Base-by-base conservation (phyloP, 495 filamentous ascomycete species). In the Annulohypoxylon maeteangense region DNA sequence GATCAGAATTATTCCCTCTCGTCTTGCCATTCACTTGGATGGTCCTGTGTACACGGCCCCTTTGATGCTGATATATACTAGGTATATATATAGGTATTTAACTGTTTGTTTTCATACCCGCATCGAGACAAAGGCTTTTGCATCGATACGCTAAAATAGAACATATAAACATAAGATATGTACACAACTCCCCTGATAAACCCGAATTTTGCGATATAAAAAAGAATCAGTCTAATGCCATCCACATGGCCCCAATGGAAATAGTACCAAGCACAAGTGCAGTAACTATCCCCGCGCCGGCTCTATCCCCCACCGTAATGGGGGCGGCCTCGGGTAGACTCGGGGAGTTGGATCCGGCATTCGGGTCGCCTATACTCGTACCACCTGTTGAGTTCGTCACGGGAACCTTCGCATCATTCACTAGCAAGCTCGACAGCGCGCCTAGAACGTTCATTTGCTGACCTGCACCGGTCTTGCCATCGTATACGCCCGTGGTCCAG, bases 381-480 rank as follows among this genome's bases (percentile, higher is more conserved):
- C 90, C 91, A 5, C 90, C 91, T 0, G 82, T 89, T 0, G 65
- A 53, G 11, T 85, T 79, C 0, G 89, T 92, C 8, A 88, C 78
- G 0, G 90, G 89, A 0, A 80, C 75, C 7, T 76, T 57, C 18
- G 76, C 76, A 12, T 80, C 50, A 1, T 65, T 54, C 34, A 85
- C 77, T 7, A 90, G 70, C 27, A 86, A 78, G 11, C 87, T 85
- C 58, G 87, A 84, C 1, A 94, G 82, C 12, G 90, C 87, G 34
- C 85, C 87, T 45, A 94, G 77, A 0, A 89, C 91, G 60, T 86
- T 86, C 85, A 94, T 88, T 77, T 92, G 86, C 81, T 93, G 89
- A 0, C 91, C 90, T 0, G 89, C 85, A 0, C 90, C 90, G 11
- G 74, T 71, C 11, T 76, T 79, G 1, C 85, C 87, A 71, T 94